phyloP scores from a whole-genome alignment of 1,284 basidiomycete species.

The Malassezia furfur region DNA sequence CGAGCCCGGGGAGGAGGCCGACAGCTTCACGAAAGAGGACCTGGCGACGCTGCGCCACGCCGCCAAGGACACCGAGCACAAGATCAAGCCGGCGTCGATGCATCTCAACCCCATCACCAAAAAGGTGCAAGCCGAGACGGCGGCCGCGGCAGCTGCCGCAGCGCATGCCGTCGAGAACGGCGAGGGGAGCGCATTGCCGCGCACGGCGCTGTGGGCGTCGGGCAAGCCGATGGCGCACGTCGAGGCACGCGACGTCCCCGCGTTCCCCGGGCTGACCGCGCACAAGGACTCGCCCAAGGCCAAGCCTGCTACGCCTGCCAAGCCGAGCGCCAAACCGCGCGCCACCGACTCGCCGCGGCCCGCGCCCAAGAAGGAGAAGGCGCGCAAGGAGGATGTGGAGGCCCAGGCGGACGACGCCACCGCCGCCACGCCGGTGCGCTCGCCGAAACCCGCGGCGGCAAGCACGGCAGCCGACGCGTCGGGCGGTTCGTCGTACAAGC shows the following conservation, averaged over 20 bases:
- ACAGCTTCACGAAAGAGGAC: slow-evolving; percentile 58
- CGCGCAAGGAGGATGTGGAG: neutral
- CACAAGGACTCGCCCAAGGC: slow-evolving; percentile 19
- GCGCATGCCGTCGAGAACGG: neutral
- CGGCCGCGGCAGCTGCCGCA: neutral
- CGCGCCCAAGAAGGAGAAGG: neutral
- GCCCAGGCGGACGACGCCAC: slow-evolving; percentile 54
- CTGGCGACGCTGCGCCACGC: slow-evolving; percentile 44
- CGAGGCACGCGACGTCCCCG: slow-evolving; percentile 14
- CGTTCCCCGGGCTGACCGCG: slow-evolving; percentile 26
- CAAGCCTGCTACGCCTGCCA: slow-evolving; percentile 14
- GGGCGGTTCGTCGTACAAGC: slow-evolving; percentile 59
- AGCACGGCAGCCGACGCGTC: slow-evolving; percentile 48
- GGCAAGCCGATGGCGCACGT: slow-evolving; percentile 23
- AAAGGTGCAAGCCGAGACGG: slow-evolving; percentile 16
- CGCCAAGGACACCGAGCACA: slow-evolving; percentile 44
- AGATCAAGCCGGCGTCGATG: slow-evolving; percentile 36
- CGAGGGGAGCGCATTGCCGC: slow-evolving; percentile 38
- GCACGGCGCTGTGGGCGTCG: slow-evolving; percentile 46
- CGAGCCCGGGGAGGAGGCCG: slow-evolving; percentile 96
- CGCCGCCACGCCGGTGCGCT: slow-evolving; percentile 48
- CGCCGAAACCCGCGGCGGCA: slow-evolving; percentile 17
- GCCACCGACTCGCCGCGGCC: neutral
- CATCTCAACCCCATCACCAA: slow-evolving; percentile 25
- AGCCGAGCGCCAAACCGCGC: neutral